Evolutionary conservation across 1,284 basidiomycete genomes (phyloP), one percentile per base, ranked within the genome.

Genomic region (Ustilago trichophora): DNA sequence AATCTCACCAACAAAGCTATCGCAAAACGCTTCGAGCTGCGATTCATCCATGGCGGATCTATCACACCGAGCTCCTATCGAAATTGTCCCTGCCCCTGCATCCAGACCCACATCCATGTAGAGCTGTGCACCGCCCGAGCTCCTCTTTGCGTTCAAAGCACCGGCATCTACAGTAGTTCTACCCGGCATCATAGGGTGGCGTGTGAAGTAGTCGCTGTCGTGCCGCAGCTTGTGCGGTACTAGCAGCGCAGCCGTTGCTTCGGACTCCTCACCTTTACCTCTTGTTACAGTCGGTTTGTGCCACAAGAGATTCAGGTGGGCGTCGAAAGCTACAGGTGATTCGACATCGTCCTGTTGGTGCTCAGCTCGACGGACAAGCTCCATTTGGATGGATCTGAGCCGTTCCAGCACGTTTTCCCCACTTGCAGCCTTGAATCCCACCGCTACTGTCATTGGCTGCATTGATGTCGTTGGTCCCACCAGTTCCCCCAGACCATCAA

Each of bases 281-380:
- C n/a, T n/a, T n/a, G n/a, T 33, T 38, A 0, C 7, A 13, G n/a
- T 15, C 2, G 43, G 25, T 12, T 32, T 41, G 25, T 48, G 43
- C 52, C 52, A 48, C 15, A 55, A 19, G 13, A 55, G 44, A 18
- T 55, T 55, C 24, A 55, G 52, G n/a, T 55, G 52, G 1, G 52
- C 43, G 42, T 55, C 52, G 19, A 55, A 55, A 2, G 37, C 18
- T 7, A 42, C 37, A 4, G 33, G 32, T 7, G 16, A 41, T 8
- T 6, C 19, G 10, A 55, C 45, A 1, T 41, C 31, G 19, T 42
- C 34, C 22, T 47, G 52, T 24, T 47, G 32, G 26, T 47, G 34
- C 9, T 26, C 16, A 13, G 52, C 44, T 31, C 52, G 36, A 12
- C 24, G 21, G 4, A 46, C 38, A 1, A 55, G 44, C 24, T 55